A percentile compares a stretch with the other conserved stretches of the same genome.
Conservation (phyloP, 176 grass and related monocot genomes). For the Phyllostachys edulis region DNA sequence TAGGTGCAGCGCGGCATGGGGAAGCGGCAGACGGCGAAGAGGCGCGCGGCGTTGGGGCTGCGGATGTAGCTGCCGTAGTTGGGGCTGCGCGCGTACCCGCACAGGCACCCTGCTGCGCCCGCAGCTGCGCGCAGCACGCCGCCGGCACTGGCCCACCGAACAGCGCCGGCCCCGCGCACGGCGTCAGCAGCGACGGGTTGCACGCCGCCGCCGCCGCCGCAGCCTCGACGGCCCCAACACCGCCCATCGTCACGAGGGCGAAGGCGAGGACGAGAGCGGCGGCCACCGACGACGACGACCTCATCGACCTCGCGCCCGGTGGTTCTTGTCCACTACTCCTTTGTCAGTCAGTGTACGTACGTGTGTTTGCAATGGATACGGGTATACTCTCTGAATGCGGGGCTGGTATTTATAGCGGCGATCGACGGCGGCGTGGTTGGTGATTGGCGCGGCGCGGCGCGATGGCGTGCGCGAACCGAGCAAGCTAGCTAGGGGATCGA, state of each 20-base stretch:
- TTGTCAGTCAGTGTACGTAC: neutral
- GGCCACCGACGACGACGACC: neutral
- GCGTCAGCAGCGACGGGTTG: constrained; percentile 32
- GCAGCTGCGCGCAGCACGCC: constrained; percentile 35
- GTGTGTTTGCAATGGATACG: neutral
- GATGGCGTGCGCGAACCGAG: too few species aligned
- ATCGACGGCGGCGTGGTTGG: too few species aligned
- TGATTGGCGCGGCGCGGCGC: too few species aligned
- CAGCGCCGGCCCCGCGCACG: constrained; percentile 33
- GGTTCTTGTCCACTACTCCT: neutral
- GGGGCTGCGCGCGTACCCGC: constrained; percentile 39
- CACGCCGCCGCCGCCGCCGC: neutral
- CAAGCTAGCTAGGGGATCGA: too few species aligned
- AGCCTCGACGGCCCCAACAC: fast-evolving
- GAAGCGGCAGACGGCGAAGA: constrained; percentile 26
- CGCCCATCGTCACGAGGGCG: neutral
- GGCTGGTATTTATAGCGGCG: too few species aligned
- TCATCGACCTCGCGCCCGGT: neutral
- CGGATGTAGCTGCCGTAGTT: constrained; percentile 35
- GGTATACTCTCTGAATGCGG: too few species aligned
- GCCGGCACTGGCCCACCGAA: neutral
- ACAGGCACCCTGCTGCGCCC: constrained; percentile 36
- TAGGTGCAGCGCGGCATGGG: constrained; percentile 24
- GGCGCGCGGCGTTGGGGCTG: constrained; percentile 22
- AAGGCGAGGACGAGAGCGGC: too few species aligned